A percentile compares a stretch with the other conserved stretches of the same genome.
Conservation (phyloP, 495 filamentous ascomycete genomes). For the Xylaria nigripes region DNA sequence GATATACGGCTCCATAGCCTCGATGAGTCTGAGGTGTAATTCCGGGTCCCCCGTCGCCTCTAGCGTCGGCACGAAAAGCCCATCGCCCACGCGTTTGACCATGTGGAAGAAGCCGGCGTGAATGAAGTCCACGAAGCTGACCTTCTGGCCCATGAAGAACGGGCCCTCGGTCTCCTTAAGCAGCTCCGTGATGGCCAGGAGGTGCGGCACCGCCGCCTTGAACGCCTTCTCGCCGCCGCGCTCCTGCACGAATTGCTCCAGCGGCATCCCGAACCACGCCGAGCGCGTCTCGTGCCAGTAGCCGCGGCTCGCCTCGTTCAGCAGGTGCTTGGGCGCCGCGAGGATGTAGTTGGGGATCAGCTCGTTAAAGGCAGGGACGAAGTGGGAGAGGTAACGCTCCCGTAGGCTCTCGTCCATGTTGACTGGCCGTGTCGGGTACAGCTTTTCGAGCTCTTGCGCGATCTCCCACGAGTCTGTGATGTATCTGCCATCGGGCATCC, state of each 20-base stretch:
- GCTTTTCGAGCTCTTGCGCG: slow-evolving; percentile 40
- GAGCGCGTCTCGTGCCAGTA: slow-evolving; percentile 42
- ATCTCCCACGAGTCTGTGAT: slow-evolving; percentile 53
- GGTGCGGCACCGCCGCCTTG: slow-evolving; percentile 24
- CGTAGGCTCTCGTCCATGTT: slow-evolving; percentile 42
- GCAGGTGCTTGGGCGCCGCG: slow-evolving; percentile 27
- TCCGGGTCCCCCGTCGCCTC: slow-evolving; percentile 26
- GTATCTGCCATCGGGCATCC: slow-evolving; percentile 42
- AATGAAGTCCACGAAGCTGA: slow-evolving; percentile 37
- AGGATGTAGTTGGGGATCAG: slow-evolving; percentile 27
- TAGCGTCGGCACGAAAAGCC: slow-evolving; percentile 25
- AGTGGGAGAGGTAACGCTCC: slow-evolving; percentile 20
- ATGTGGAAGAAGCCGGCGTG: slow-evolving; percentile 34
- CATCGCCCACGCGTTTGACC: slow-evolving; percentile 24
- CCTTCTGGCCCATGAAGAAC: slow-evolving; percentile 34
- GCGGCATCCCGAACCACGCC: slow-evolving; percentile 32
- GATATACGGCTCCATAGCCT: slow-evolving; percentile 33
- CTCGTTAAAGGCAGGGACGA: slow-evolving; percentile 11
- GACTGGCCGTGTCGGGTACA: slow-evolving; percentile 45
- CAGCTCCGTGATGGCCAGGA: slow-evolving; percentile 37
- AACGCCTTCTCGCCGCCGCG: slow-evolving; percentile 32
- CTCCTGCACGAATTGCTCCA: slow-evolving; percentile 34
- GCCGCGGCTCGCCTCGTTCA: slow-evolving; percentile 30
- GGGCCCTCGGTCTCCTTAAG: slow-evolving; percentile 46
- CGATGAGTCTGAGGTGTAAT: slow-evolving; percentile 29